Evolutionary conservation across 257 asterid genomes (phyloP).

Genomic region (Scutellaria barbata): DNA sequence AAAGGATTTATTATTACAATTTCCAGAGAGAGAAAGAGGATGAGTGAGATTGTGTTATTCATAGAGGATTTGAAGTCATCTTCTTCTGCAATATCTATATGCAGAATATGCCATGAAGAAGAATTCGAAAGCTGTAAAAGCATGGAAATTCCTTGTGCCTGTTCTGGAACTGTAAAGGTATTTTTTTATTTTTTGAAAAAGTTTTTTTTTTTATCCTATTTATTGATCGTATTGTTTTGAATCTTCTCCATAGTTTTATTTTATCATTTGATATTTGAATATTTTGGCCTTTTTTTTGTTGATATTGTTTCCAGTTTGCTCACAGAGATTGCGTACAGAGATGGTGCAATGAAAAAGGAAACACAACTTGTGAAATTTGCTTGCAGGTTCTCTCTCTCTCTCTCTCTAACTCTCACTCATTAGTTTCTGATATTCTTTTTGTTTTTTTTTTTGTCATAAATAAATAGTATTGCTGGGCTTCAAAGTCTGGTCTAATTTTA

Average conservation of each 20-base stretch:
- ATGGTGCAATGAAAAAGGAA: constrained; percentile 95
- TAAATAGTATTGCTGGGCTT: constrained; percentile 21
- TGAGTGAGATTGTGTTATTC: constrained; percentile 62
- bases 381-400: constrained; percentile 54
- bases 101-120: constrained; percentile 92
- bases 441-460: neutral
- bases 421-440: constrained; percentile 33
- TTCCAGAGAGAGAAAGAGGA: neutral
- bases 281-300: neutral
- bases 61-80: constrained; percentile 51
- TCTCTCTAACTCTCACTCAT: neutral
- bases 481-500: constrained; percentile 29
- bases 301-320: constrained; percentile 58
- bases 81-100: constrained; percentile 40
- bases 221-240: neutral
- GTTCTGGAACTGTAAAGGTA: constrained; percentile 93
- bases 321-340: constrained; percentile 96
- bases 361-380: constrained; percentile 85
- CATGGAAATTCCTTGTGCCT: constrained; percentile 81
- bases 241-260: neutral
- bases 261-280: constrained; percentile 17
- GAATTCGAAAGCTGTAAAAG: constrained; percentile 63
- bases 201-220: neutral
- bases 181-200: neutral
- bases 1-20: neutral